Conservation (phyloP, 176 grass and related monocot species). For the Zizania latifolia region DNA sequence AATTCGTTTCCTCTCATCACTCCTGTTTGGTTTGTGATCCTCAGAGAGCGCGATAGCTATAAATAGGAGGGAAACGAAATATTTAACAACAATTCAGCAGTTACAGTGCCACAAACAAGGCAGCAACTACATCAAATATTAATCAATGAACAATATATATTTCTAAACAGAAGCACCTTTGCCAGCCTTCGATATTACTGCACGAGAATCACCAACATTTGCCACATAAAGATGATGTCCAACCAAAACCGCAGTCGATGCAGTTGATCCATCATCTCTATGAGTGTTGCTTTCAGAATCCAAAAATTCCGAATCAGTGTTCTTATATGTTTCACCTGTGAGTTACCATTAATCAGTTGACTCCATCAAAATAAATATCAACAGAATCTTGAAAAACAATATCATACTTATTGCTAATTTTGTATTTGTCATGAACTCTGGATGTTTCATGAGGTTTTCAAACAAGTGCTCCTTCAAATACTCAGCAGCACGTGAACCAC, state of each 20-base stretch:
- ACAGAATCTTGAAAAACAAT: not conserved
- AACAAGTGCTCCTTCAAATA: slow-evolving; percentile 98
- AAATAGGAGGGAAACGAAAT: slow-evolving; percentile 3
- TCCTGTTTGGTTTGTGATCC: slow-evolving; percentile 97
- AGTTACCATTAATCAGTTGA: slow-evolving; percentile 16
- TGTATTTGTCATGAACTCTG: slow-evolving; percentile 79
- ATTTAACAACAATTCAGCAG: slow-evolving; percentile 23
- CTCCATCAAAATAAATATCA: not conserved
- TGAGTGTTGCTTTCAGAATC: slow-evolving; percentile 72
- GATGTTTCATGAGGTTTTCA: slow-evolving; percentile 84
- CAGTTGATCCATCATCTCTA: slow-evolving; percentile 96
- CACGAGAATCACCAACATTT: slow-evolving; percentile 98
- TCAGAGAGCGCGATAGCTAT: slow-evolving; percentile 89
- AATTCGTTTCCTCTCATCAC: slow-evolving; percentile 86
- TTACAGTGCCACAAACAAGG: not conserved
- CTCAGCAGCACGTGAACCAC: slow-evolving; percentile 95
- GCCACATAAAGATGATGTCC: slow-evolving; percentile 80
- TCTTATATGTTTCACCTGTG: slow-evolving; percentile 84
- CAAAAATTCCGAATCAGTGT: slow-evolving; percentile 88
- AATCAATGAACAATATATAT: slow-evolving; percentile 1
- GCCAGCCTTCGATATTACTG: slow-evolving; percentile 85
- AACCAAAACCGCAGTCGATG: slow-evolving; percentile 82
- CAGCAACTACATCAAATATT: not conserved
- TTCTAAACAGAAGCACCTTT: slow-evolving; percentile 58
- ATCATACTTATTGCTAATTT: slow-evolving; percentile 89